Percentiles rank a stretch among this genome's conserved stretches.
Evolutionary conservation across 176 grass and related monocot species (phyloP).

Genomic region (Carex myosuroides): DNA sequence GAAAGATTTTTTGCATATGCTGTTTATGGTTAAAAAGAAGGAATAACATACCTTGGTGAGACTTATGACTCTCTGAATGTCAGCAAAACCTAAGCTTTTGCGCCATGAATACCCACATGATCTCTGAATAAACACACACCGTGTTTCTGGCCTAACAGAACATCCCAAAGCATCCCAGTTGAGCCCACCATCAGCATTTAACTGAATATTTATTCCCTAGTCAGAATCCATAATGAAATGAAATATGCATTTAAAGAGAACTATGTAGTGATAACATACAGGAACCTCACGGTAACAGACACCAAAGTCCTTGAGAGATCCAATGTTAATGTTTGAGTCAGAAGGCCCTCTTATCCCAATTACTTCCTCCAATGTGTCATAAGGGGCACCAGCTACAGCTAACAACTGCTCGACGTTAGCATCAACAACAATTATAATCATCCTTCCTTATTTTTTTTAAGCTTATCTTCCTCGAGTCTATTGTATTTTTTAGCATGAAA

Average conservation of each 20-base stretch:
- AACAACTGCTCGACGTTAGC: slow-evolving; percentile 46
- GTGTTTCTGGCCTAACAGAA: slow-evolving; percentile 54
- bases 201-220: slow-evolving; percentile 33
- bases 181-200: slow-evolving; percentile 65
- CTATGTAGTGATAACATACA: slow-evolving; percentile 19
- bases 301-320: slow-evolving; percentile 85
- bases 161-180: slow-evolving; percentile 52
- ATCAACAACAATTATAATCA: background rate
- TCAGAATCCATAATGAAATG: slow-evolving; percentile 5
- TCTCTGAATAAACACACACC: slow-evolving; percentile 78
- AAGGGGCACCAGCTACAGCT: slow-evolving; percentile 70
- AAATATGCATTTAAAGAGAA: background rate
- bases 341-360: slow-evolving; percentile 74
- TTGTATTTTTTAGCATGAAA: background rate
- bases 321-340: slow-evolving; percentile 27
- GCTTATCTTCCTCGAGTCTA: background rate
- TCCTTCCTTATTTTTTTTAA: background rate
- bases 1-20: background rate
- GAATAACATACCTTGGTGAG: slow-evolving; percentile 49
- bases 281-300: slow-evolving; percentile 64
- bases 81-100: slow-evolving; percentile 50
- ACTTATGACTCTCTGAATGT: slow-evolving; percentile 53
- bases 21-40: background rate
- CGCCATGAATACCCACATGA: slow-evolving; percentile 91
- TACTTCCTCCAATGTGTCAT: slow-evolving; percentile 86